These are phyloP conservation scores for Mortierella sp. DNA, from an alignment of 371 early-diverging fungal genomes.

Conservation along the genomic window DNA sequence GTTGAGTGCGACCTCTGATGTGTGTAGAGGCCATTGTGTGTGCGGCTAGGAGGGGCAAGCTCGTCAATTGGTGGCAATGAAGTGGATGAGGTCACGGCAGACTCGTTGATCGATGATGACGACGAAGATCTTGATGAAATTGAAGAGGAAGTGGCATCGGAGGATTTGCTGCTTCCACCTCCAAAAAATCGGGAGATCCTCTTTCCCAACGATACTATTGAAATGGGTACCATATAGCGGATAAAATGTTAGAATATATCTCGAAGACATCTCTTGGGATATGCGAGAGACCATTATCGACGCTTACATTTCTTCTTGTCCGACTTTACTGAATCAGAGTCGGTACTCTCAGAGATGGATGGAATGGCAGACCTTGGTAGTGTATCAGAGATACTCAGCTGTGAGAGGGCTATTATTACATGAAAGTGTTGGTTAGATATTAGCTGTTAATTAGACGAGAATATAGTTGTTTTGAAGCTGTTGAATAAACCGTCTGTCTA, in stretches of 20 bases:
- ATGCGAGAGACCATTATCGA: neutral
- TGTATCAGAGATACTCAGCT: conserved; percentile 12
- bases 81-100: conserved; percentile 11
- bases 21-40: conserved; percentile 20
- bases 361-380: conserved; percentile 4
- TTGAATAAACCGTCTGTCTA: neutral
- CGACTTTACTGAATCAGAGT: conserved; percentile 24
- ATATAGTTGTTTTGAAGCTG: neutral
- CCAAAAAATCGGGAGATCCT: conserved; percentile 44
- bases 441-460: too few species aligned
- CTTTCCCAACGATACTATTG: conserved; percentile 34
- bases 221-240: neutral
- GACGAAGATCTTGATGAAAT: conserved; percentile 5
- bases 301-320: conserved; percentile 36
- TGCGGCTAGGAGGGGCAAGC: conserved; percentile 23
- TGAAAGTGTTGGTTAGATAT: too few species aligned
- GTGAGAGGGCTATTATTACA: conserved; percentile 27
- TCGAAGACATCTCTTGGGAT: neutral
- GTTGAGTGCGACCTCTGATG: conserved; percentile 47
- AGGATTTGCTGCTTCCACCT: conserved; percentile 16
- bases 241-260: neutral
- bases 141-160: conserved; percentile 1
- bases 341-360: conserved; percentile 10
- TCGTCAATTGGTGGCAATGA: conserved; percentile 35
- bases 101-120: conserved; percentile 1